Percentiles rank a stretch among this genome's conserved stretches.
Conservation (phyloP, 331 rosid genomes). For the Quercus phellos region DNA sequence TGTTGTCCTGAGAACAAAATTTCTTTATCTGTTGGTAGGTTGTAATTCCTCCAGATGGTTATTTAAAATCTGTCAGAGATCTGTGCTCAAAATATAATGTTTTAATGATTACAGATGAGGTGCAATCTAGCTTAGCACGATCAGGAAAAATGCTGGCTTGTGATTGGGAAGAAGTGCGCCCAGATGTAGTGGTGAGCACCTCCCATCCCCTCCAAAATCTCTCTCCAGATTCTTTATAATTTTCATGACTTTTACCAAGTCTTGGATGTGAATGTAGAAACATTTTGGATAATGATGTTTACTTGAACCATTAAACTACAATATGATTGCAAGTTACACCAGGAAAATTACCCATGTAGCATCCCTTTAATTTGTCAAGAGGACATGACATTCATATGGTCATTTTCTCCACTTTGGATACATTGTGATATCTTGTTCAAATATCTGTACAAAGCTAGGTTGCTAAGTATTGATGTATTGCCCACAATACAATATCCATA, state of each 20-base stretch:
- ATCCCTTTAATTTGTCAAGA: not conserved
- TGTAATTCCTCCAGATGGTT: too few relatives aligned
- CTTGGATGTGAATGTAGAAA: not conserved
- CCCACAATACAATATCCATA: not conserved
- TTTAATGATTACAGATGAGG: constrained; percentile 81
- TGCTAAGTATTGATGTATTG: not conserved
- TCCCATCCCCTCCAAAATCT: not conserved
- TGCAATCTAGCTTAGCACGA: constrained; percentile 84
- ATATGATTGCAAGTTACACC: not conserved
- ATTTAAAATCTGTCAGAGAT: too few relatives aligned
- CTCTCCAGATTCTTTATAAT: not conserved
- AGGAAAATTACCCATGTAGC: not conserved
- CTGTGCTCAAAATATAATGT: not conserved
- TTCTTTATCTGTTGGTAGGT: too few relatives aligned
- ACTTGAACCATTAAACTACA: not conserved
- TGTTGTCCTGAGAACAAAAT: too few relatives aligned
- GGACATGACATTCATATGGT: not conserved
- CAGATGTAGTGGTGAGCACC: constrained; percentile 77
- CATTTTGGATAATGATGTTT: not conserved
- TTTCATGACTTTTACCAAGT: not conserved
- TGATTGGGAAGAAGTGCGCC: constrained; percentile 95
- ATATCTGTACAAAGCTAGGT: not conserved
- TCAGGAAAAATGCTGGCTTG: constrained; percentile 91
- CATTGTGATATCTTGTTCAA: not conserved
- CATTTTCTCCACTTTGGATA: not conserved